Percentiles rank a stretch among this genome's conserved stretches.
These are phyloP conservation scores for Naematelia aurantialba DNA, from an alignment of 768 basidiomycete species.

Conservation along the genomic window DNA sequence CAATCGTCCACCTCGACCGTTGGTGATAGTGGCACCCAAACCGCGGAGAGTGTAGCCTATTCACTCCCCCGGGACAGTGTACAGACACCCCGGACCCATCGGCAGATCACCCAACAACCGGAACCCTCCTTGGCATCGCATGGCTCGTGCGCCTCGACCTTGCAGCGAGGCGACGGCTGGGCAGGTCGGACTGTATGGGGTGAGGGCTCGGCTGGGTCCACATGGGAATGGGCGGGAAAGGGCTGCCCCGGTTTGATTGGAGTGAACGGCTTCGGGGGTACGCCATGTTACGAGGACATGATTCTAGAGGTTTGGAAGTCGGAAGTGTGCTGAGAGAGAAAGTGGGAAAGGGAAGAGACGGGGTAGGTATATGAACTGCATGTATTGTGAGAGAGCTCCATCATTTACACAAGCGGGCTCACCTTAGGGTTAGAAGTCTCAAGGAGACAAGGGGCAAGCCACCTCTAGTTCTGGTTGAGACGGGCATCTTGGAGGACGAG, in stretches of 20 bases:
- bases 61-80: not conserved
- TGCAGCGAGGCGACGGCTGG: not conserved
- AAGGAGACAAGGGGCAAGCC: not conserved
- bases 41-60: not conserved
- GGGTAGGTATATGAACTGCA: constrained; percentile 14
- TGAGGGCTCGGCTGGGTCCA: not conserved
- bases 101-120: not conserved
- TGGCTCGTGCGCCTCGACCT: not conserved
- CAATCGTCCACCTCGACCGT: not conserved
- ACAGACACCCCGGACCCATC: not conserved
- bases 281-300: not conserved
- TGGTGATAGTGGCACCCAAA: not conserved
- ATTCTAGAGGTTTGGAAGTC: not conserved
- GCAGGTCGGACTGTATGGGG: not conserved
- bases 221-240: not conserved
- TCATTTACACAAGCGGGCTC: not conserved
- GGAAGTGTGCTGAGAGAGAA: not conserved
- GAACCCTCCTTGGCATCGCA: not conserved
- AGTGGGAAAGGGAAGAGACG: constrained; percentile 1
- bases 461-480: not conserved
- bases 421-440: constrained; percentile 20
- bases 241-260: not conserved
- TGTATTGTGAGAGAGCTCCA: not conserved
- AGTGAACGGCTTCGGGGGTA: not conserved
- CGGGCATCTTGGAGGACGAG: not conserved